phyloP scores from a whole-genome alignment of 2,329 filamentous ascomycete genomes.

The Penicillium griseofulvum region DNA sequence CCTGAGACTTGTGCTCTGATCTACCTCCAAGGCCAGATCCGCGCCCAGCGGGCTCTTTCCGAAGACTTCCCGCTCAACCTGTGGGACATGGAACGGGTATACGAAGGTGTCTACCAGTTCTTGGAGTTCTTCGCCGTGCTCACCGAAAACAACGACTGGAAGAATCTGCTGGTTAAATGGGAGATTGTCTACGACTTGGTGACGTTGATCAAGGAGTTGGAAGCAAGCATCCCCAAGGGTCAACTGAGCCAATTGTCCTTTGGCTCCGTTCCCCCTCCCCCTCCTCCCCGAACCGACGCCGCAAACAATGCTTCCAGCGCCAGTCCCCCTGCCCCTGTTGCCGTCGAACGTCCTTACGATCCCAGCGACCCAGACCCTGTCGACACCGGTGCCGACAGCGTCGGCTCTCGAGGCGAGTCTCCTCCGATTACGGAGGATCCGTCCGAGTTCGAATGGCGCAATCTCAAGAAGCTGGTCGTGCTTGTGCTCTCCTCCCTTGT shows the following conservation, averaged over 20 bases:
- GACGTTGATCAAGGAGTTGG: constrained; percentile 79
- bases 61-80: constrained; percentile 90
- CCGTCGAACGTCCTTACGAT: constrained; percentile 67
- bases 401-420: constrained; percentile 45
- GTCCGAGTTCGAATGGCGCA: constrained; percentile 68
- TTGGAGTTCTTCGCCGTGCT: constrained; percentile 90
- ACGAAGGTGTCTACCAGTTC: constrained; percentile 91
- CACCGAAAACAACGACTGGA: constrained; percentile 79
- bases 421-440: constrained; percentile 60
- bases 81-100: constrained; percentile 97
- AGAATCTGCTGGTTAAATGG: constrained; percentile 84
- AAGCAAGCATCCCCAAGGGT: constrained; percentile 82
- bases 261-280: constrained; percentile 25
- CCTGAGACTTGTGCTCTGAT: constrained; percentile 94
- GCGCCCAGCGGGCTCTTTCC: constrained; percentile 69
- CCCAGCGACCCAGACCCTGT: constrained; percentile 41
- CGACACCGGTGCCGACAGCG: constrained; percentile 37
- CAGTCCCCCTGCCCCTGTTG: constrained; percentile 39
- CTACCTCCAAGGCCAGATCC: constrained; percentile 87
- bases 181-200: constrained; percentile 87
- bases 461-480: constrained; percentile 89
- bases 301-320: constrained; percentile 33
- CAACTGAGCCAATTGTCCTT: constrained; percentile 52
- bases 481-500: constrained; percentile 85
- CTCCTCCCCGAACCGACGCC: constrained; percentile 29